Base-by-base conservation (phyloP, 768 basidiomycete species). In the Gelatoporia subvermispora region DNA sequence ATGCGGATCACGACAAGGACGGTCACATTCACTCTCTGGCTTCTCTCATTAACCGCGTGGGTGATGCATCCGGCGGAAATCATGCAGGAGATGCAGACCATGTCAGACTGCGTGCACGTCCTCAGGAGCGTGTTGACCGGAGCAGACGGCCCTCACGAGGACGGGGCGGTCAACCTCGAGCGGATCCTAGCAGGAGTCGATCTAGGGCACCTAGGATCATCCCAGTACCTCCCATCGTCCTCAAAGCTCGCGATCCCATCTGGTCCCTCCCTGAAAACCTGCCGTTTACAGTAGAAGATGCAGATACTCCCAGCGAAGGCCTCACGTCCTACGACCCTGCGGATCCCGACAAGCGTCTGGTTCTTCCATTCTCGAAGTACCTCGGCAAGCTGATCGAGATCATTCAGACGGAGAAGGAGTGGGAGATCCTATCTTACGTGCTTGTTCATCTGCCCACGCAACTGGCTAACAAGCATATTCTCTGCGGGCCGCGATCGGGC, bases 371-470 rank as follows among this genome's bases (percentile, higher is more conserved):
- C 4, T 93, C 93, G 4, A 63, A 72, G 40, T 93, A 95, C 61
- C 73, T 98, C 4, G 58, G 60, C 9, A 74, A 74, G 13, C 57
- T 98, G 40, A 68, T 82, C 44, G 70, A 69, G 2, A 75, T 96
- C 51, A 66, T 98, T 35, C 78, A 84, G 49, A 72, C 73, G 36
- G 93, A 93, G 58, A 78, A 73, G 40, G 89, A 84, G 52, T 98
- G 95, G 94, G 96, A 98, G 50, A 73, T 98, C 35, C 74, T 96
- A 10, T 92, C 93, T 2, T 98, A 96, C 60, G 73, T 93, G 4
- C 74, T 99, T 4, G 92, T 88, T 60, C 88, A 95, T 68, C 75
- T 99, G 0, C 94, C 96, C 1, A 75, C 82, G 8, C 93, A 98
- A 62, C 76, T 98, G 9, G 74, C 88, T 49, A 98, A 98, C 76